A percentile compares a stretch with the other conserved stretches of the same genome.
phyloP scores from a whole-genome alignment of 2,329 filamentous ascomycete genomes.

The Purpureocillium takamizusanense region DNA sequence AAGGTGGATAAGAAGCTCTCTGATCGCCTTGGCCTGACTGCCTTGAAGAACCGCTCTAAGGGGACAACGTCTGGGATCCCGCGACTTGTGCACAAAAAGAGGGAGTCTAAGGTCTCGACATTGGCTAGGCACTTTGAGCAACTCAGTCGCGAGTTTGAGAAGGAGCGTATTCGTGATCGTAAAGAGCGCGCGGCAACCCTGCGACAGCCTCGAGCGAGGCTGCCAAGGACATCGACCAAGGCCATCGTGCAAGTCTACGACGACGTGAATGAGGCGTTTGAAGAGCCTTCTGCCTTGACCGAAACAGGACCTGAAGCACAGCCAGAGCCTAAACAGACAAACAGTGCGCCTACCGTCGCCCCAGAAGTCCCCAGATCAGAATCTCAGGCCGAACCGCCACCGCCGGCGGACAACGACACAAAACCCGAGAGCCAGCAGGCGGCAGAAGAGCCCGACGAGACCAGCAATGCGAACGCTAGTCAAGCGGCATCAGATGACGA shows the following conservation, averaged over 20 bases:
- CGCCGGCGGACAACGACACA: constrained; percentile 11
- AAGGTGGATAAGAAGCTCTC: constrained; percentile 67
- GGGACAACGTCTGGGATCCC: constrained; percentile 70
- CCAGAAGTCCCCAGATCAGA: constrained; percentile 12
- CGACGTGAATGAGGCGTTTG: constrained; percentile 86
- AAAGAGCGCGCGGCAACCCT: constrained; percentile 72
- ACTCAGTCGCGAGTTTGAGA: constrained; percentile 91
- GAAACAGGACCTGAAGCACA: constrained; percentile 17
- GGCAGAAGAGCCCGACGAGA: constrained; percentile 19
- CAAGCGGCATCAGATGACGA: constrained; percentile 62
- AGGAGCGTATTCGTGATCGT: constrained; percentile 80
- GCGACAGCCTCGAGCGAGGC: constrained; percentile 64
- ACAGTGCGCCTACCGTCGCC: constrained; percentile 10
- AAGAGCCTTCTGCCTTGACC: constrained; percentile 61
- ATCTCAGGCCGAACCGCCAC: constrained; percentile 7
- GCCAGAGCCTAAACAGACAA: constrained; percentile 7
- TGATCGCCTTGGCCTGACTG: constrained; percentile 58
- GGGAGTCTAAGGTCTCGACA: constrained; percentile 75
- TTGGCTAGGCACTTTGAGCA: constrained; percentile 95
- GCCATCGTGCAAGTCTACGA: constrained; percentile 94
- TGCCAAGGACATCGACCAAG: constrained; percentile 83
- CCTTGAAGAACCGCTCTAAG: constrained; percentile 53
- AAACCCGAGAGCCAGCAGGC: constrained; percentile 13
- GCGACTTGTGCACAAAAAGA: constrained; percentile 69
- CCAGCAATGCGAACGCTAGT: constrained; percentile 19